These are phyloP conservation scores for Monilinia laxa DNA, from an alignment of 2,329 filamentous ascomycete species.

Conservation along the genomic window DNA sequence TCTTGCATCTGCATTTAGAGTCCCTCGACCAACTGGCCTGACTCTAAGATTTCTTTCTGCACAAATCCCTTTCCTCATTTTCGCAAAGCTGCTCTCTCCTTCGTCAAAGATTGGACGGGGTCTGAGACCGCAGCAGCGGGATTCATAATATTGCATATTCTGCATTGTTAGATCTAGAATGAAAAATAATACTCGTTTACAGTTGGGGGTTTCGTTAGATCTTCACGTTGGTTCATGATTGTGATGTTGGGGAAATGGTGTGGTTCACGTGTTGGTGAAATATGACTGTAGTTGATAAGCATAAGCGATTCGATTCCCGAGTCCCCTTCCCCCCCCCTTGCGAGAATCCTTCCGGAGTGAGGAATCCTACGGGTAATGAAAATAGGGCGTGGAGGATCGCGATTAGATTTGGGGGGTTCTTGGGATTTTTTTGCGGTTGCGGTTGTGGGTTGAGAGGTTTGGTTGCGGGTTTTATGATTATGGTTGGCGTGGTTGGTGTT, in stretches of 20 bases:
- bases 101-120: background rate
- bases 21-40: background rate
- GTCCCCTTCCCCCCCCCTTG: too few species aligned
- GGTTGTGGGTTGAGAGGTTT: background rate
- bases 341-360: conserved; percentile 4
- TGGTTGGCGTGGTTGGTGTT: too few species aligned
- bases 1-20: background rate
- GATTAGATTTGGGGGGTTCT: background rate
- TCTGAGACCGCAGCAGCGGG: background rate
- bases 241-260: background rate
- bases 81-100: too few species aligned
- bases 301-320: too few species aligned
- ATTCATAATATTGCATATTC: background rate
- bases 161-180: background rate
- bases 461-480: background rate
- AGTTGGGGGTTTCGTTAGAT: background rate
- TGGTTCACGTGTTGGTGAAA: background rate
- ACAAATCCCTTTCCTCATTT: background rate
- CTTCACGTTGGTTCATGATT: background rate
- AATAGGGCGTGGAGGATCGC: conserved; percentile 8
- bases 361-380: background rate
- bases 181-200: background rate
- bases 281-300: too few species aligned
- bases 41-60: background rate
- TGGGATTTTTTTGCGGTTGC: background rate